Base-by-base conservation (phyloP, 805 yeast species). In the Maudiozyma pseudohumilis region DNA sequence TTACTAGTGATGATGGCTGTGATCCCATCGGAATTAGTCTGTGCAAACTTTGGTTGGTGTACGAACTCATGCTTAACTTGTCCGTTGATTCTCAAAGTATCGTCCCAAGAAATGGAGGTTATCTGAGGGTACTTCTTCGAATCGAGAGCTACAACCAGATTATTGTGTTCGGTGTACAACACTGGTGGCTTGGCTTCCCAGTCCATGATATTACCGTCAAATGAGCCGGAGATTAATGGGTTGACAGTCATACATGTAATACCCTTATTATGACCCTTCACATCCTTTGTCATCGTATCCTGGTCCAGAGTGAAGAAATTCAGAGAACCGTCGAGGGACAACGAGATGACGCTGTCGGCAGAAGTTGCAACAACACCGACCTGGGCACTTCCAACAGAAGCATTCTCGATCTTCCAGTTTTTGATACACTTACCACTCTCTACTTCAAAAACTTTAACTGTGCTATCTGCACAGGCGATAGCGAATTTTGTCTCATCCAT, bases 31-130 rank as follows among this genome's bases (percentile, higher is more conserved):
- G 49, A 44, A 2, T 59, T 61, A 6, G 49, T 56, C 1, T 73
- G 58, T 6, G 74, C 56, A 9, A 66, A 60, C 42, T 59, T 68
- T 33, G 80, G 85, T 56, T 74, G 86, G 13, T 61, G 60, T 21
- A 59, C 62, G 19, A 65, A 64, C 17, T 51, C 42, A 34, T 47
- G 40, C 19, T 40, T 44, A 2, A 41, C 36, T 16, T 38, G 38
- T 10, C 58, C 56, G 20, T 48, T 52, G 11, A 59, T 48, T 51
- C 71, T 74, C 32, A 87, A 50, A 11, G 74, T 74, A 53, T 85
- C 95, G 60, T 89, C 98, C 97, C 97, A 92, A 3, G 88, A 94
- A 16, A 75, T 66, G n/a, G 86, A 68, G 36, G 66, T 60, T 15
- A 75, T 50, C 6, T 61, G 37, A 1, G 57, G 50, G 1, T 54